Conservation (phyloP, 2,329 filamentous ascomycete genomes). For the Cordyceps militaris region DNA sequence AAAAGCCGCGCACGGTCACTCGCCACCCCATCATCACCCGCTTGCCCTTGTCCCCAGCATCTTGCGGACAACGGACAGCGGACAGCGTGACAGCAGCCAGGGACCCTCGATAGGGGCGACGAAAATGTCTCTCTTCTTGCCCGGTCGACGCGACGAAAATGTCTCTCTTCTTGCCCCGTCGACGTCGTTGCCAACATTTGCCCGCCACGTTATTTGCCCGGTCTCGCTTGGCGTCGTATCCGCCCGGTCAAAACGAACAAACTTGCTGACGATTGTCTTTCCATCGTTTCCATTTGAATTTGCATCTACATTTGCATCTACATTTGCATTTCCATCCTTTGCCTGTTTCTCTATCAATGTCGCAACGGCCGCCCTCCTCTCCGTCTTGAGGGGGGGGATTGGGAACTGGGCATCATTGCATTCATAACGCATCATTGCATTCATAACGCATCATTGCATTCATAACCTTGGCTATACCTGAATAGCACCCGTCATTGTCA, state of each 20-base stretch:
- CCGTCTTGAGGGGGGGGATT: too few species aligned
- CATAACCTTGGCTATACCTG: neutral
- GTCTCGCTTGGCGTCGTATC: neutral
- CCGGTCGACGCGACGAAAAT: neutral
- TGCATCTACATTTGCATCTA: neutral
- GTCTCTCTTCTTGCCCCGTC: neutral
- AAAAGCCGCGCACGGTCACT: too few species aligned
- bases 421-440: too few species aligned
- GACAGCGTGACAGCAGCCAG: neutral
- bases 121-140: neutral
- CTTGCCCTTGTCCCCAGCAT: too few species aligned
- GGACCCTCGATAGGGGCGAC: neutral
- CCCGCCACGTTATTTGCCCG: too few species aligned
- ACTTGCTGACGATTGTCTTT: neutral
- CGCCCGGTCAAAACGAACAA: neutral
- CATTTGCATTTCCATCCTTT: neutral
- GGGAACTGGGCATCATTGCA: too few species aligned
- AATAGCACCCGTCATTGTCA: constrained; percentile 1
- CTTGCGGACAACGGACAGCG: too few species aligned
- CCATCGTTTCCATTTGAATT: neutral
- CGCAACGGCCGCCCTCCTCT: too few species aligned
- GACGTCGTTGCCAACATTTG: too few species aligned
- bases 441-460: too few species aligned
- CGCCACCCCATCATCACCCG: too few species aligned
- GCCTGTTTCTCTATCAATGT: too few species aligned